A percentile compares a stretch with the other conserved stretches of the same genome.
These are phyloP conservation scores for Sporothrix mexicana DNA, from an alignment of 2,329 filamentous ascomycete species.

Conservation along the genomic window DNA sequence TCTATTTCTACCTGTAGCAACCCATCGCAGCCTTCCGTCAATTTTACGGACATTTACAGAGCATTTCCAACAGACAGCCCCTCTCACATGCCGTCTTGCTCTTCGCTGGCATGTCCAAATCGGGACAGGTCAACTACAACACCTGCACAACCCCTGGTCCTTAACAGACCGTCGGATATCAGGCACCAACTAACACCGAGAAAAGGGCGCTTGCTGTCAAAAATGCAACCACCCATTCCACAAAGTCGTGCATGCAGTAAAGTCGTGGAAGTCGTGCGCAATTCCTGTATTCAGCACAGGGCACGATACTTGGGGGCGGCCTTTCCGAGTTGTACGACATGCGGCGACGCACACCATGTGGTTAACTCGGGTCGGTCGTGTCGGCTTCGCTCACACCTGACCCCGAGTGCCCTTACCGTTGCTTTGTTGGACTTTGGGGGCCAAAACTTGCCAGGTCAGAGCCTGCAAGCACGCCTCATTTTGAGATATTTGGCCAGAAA, in stretches of 20 bases:
- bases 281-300: background rate
- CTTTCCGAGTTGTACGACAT: background rate
- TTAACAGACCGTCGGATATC: background rate
- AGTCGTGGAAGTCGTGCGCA: background rate
- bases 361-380: background rate
- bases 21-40: no score
- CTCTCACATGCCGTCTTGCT: conserved; percentile 1
- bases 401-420: background rate
- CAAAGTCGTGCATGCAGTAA: background rate
- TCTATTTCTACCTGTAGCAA: no score
- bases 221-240: conserved; percentile 22
- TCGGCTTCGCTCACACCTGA: conserved; percentile 4
- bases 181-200: conserved; percentile 26
- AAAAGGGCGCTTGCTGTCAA: background rate
- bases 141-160: background rate
- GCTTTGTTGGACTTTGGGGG: background rate
- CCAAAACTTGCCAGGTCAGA: conserved; percentile 17
- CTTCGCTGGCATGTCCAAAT: conserved; percentile 28
- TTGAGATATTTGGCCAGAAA: background rate
- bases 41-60: no score
- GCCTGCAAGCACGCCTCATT: background rate
- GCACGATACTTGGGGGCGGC: background rate
- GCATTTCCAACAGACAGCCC: conserved; percentile 14
- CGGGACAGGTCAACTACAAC: conserved; percentile 2
- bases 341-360: background rate